Conservation (phyloP, 495 filamentous ascomycete species). For the Hypomontagnella monticulosa region DNA sequence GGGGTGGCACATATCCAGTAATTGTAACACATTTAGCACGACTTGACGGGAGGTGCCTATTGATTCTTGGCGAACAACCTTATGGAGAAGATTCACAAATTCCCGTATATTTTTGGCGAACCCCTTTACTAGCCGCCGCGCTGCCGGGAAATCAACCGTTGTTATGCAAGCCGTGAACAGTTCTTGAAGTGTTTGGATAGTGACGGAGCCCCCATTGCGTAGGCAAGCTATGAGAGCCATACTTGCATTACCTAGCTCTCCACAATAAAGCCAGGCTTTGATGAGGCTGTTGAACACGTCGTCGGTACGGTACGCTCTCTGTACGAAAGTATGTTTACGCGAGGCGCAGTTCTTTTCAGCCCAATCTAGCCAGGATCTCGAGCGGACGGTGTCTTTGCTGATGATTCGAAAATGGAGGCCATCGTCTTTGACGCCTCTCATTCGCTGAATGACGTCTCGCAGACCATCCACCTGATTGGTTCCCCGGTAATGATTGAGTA, state of each 20-base stretch:
- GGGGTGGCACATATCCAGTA: slow-evolving; percentile 35
- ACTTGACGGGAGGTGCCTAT: slow-evolving; percentile 21
- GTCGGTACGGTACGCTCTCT: slow-evolving; percentile 41
- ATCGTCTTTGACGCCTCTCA: slow-evolving; percentile 47
- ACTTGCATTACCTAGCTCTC: slow-evolving; percentile 46
- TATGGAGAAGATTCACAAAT: slow-evolving; percentile 14
- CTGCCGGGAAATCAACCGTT: slow-evolving; percentile 39
- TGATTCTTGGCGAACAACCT: slow-evolving; percentile 20
- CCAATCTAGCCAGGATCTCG: slow-evolving; percentile 29
- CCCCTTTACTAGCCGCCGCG: slow-evolving; percentile 42
- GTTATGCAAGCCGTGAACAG: slow-evolving; percentile 47
- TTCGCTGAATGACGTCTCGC: slow-evolving; percentile 48
- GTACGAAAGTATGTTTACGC: slow-evolving; percentile 36
- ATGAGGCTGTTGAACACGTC: slow-evolving; percentile 49
- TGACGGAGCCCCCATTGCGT: slow-evolving; percentile 37
- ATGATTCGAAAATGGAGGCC: slow-evolving; percentile 35
- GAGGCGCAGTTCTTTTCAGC: slow-evolving; percentile 28
- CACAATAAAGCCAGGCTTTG: slow-evolving; percentile 51
- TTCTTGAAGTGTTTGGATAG: slow-evolving; percentile 42
- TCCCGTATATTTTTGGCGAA: slow-evolving; percentile 39
- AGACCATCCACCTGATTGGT: slow-evolving; percentile 53
- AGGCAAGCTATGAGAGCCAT: slow-evolving; percentile 48
- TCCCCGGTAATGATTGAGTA: slow-evolving; percentile 65
- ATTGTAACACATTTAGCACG: slow-evolving; percentile 26
- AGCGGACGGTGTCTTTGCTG: slow-evolving; percentile 11